phyloP scores from a whole-genome alignment of 106 monocot genomes.

The Acanthochlamys bracteata region DNA sequence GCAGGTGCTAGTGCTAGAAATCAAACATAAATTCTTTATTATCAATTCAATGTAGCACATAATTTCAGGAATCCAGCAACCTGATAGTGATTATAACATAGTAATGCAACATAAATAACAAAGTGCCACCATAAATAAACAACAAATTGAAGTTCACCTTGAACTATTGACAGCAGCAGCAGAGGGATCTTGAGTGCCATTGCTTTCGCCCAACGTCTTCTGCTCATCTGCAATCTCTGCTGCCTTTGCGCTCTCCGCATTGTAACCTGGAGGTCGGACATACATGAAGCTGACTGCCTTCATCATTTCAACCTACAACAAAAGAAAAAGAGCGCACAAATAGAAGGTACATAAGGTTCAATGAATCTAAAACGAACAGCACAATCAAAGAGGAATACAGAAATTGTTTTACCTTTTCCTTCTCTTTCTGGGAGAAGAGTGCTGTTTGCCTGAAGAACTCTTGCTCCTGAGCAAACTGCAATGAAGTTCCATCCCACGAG shows the following conservation, averaged over 20 bases:
- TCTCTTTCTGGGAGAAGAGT: slow-evolving; percentile 86
- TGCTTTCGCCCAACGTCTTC: slow-evolving; percentile 28
- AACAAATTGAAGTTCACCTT: slow-evolving; percentile 18
- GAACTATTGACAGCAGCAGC: slow-evolving; percentile 11
- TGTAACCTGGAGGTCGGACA: slow-evolving; percentile 91
- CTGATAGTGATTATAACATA: no score
- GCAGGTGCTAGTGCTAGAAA: no score
- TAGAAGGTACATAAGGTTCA: no score
- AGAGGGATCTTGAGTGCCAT: slow-evolving; percentile 16
- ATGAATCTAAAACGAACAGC: no score
- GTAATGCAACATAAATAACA: no score
- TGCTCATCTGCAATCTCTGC: slow-evolving; percentile 81
- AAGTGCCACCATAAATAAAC: not conserved
- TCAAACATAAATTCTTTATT: no score
- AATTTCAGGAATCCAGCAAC: no score
- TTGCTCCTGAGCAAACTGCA: slow-evolving; percentile 96
- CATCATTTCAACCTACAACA: slow-evolving; percentile 73
- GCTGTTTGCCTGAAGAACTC: slow-evolving; percentile 92
- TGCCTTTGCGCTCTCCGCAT: slow-evolving; percentile 97
- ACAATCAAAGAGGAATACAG: no score
- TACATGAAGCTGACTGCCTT: slow-evolving; percentile 99
- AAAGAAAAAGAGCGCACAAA: no score
- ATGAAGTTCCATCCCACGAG: not conserved
- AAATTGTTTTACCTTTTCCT: slow-evolving; percentile 65
- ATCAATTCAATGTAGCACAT: no score